Conservation (phyloP, 768 basidiomycete species). For the Serendipita indica region DNA sequence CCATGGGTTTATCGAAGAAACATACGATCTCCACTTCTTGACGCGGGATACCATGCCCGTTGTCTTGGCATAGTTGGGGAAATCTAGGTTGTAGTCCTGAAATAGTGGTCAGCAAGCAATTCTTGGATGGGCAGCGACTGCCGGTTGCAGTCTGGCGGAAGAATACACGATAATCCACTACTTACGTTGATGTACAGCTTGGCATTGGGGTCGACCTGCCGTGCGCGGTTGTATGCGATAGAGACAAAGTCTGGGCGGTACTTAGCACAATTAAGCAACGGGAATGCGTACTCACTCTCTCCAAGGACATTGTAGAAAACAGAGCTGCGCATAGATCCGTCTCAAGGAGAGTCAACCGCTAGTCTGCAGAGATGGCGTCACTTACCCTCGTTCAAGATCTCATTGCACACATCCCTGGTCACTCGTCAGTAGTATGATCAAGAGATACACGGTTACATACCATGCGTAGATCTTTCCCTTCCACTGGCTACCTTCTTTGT, state of each 20-base stretch:
- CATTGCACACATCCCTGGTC: conserved; percentile 20
- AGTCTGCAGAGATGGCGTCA: no score
- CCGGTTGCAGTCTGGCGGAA: not conserved
- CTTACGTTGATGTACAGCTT: conserved; percentile 21
- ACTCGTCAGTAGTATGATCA: not conserved
- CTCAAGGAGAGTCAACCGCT: conserved; percentile 10
- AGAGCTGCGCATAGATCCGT: conserved; percentile 32
- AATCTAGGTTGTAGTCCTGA: conserved; percentile 29
- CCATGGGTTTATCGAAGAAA: no score
- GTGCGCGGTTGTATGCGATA: conserved; percentile 37
- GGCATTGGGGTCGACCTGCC: conserved; percentile 33
- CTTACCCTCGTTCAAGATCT: conserved; percentile 33
- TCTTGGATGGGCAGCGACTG: not conserved
- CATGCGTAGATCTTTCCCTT: not conserved
- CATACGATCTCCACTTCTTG: not conserved
- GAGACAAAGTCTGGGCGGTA: conserved; percentile 27
- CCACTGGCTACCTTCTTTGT: not conserved
- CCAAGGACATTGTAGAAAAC: conserved; percentile 35
- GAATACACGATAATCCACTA: not conserved
- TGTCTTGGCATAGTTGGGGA: conserved; percentile 29
- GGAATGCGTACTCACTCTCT: conserved; percentile 16
- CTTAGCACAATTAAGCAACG: not conserved
- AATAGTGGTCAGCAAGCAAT: not conserved
- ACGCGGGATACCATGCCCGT: conserved; percentile 22
- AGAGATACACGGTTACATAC: not conserved